Evolutionary conservation across 306 rosid genomes (phyloP).

Genomic region (Amphicarpaea edgeworthii): DNA sequence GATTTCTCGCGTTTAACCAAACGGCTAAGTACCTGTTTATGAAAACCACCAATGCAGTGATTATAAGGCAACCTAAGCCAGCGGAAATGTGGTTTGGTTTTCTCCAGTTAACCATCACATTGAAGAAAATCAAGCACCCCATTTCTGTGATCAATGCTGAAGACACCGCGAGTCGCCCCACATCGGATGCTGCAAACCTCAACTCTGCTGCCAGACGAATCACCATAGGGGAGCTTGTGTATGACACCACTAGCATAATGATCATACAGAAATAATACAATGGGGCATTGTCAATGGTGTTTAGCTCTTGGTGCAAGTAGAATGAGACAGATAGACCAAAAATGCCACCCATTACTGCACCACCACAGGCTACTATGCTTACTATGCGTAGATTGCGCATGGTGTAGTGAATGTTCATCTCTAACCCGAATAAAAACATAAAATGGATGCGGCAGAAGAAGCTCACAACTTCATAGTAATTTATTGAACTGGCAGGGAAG

Average conservation of each 20-base stretch:
- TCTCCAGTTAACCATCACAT: slow-evolving; percentile 48
- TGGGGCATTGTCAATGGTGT: neutral
- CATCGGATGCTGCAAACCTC: slow-evolving; percentile 64
- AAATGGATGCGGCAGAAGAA: slow-evolving; percentile 82
- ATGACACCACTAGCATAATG: slow-evolving; percentile 61
- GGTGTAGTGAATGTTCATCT: slow-evolving; percentile 60
- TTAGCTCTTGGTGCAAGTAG: slow-evolving; percentile 54
- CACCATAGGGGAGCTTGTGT: slow-evolving; percentile 88
- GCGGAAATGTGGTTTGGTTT: neutral
- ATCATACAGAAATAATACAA: slow-evolving; percentile 42
- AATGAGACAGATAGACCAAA: slow-evolving; percentile 70
- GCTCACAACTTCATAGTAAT: slow-evolving; percentile 86
- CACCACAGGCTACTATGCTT: slow-evolving; percentile 61
- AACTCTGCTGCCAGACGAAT: slow-evolving; percentile 77
- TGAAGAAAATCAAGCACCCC: slow-evolving; percentile 63
- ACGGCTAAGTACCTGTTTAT: slow-evolving; percentile 58
- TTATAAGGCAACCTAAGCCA: slow-evolving; percentile 38
- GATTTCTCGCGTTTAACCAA: slow-evolving; percentile 70
- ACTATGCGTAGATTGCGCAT: slow-evolving; percentile 55
- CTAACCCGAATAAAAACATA: slow-evolving; percentile 86
- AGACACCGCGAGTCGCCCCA: slow-evolving; percentile 69
- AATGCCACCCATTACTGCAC: slow-evolving; percentile 52
- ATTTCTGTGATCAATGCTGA: slow-evolving; percentile 71
- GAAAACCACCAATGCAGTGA: slow-evolving; percentile 14
- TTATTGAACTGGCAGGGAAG: slow-evolving; percentile 68